A percentile compares a stretch with the other conserved stretches of the same genome.
Conservation (phyloP, 2,329 filamentous ascomycete genomes). For the Diaporthe australafricana region DNA sequence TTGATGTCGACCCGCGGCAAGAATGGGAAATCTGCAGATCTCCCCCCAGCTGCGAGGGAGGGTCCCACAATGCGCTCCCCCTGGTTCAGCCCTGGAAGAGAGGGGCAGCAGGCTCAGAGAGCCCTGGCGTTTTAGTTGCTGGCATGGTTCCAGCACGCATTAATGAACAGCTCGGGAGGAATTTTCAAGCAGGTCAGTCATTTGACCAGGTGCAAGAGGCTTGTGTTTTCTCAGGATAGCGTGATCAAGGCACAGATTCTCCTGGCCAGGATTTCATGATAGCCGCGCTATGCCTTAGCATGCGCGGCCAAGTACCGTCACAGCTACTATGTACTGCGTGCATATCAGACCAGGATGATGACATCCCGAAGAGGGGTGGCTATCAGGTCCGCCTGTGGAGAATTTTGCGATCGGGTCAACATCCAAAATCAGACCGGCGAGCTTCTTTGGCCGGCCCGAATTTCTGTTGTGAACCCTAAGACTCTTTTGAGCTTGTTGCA, state of each 20-base stretch:
- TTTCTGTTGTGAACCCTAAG: not conserved
- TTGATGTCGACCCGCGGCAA: constrained; percentile 33
- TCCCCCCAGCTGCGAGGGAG: constrained; percentile 18
- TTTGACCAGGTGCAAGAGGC: not conserved
- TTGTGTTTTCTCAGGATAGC: not conserved
- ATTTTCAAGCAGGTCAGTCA: not conserved
- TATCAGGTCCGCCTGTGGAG: constrained; percentile 25
- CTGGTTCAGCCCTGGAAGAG: constrained; percentile 34
- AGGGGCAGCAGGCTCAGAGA: constrained; percentile 12
- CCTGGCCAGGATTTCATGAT: not conserved
- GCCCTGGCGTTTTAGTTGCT: constrained; percentile 3
- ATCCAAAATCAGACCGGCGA: constrained; percentile 1
- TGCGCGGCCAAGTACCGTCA: constrained; percentile 10
- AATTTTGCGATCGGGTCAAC: constrained; percentile 4
- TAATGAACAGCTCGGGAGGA: not conserved
- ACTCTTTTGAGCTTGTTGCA: constrained; percentile 2
- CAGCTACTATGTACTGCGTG: not conserved
- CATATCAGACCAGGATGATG: constrained; percentile 31
- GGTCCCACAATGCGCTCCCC: constrained; percentile 24
- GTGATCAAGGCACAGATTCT: not conserved
- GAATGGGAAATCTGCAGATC: constrained; percentile 33
- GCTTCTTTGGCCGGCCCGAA: constrained; percentile 17
- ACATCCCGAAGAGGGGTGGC: constrained; percentile 5
- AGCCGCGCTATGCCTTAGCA: constrained; percentile 34
- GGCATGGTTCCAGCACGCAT: not conserved